Evolutionary conservation across 257 asterid genomes (phyloP), one percentile per base, ranked within the genome.

Genomic region (Solanum clarkiae): DNA sequence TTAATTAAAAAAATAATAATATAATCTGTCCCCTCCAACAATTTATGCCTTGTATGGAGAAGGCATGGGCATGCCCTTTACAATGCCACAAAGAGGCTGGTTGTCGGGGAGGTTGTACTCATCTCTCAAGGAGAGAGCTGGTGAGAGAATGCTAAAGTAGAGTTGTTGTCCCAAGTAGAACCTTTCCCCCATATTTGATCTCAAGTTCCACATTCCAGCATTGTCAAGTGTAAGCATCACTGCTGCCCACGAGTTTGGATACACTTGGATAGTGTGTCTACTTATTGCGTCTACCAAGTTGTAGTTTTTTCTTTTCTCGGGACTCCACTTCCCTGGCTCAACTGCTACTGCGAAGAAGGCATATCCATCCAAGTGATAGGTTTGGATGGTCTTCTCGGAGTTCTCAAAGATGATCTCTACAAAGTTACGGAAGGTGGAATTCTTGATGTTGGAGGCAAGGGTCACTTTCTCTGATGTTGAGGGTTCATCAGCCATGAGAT

Each of bases 141-240:
- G 84, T 17, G 84, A 81, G 42, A 81, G 84, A 56, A 81, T 72
- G 16, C 84, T 81, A 20, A 81, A 40, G 70, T 81, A 81, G 29
- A 81, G 70, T 59, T 81, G 84, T 59, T 81, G 84, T 59, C 84
- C 84, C 22, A 81, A 81, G 70, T 57, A 59, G 53, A 7, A 81
- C 36, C 84, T 81, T 72, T 81, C 84, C 84, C 84, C 42, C 84
- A 81, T 81, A 1, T 81, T 54, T 59, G 84, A 81, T 63, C 84
- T 81, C 71, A 81, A 44, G 44, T 22, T 81, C 84, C 84, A 81
- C 26, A 81, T 18, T 57, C 84, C 84, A 6, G 84, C 74, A 6
- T 81, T 81, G 70, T 81, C 84, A 6, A 81, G 22, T 6, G 84
- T 81, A 10, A 56, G 40, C 84, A 81, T 59, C 6, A 59, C 42